Base-by-base conservation (phyloP, 2,329 filamentous ascomycete species). In the Cordyceps farinosa region DNA sequence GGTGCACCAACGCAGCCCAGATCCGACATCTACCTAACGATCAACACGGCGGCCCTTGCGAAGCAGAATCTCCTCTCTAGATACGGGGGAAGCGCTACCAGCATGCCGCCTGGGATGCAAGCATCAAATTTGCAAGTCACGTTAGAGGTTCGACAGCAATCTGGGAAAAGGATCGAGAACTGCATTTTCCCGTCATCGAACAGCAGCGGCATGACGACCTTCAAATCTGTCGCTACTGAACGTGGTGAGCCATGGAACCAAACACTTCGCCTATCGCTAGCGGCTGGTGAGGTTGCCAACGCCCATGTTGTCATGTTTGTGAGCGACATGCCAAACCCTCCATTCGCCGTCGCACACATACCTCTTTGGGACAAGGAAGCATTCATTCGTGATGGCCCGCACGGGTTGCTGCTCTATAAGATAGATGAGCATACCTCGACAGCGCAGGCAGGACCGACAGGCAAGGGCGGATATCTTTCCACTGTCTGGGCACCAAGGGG, bases 1-100 rank as follows among this genome's bases (percentile, higher is more conserved):
- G 93, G 93, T 13, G 93, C 93, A 1, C 94, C 95, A 0, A 92
- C 90, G 0, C 93, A 92, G 72, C 83, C 90, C 17, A 84, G 96
- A 69, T 97, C 92, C 11, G 96, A 99, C 74, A 98, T 99, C 57
- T 99, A 99, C 73, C 76, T 99, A 51, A 97, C 92, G 0, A 76
- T 99, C 54, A 87, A 87, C 64, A 88, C 92, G 66, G 90, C 92
- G 0, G 82, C 88, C n/a, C 80, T 99, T 30, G 88, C 89, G 22
- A 87, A 87, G 63, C 91, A 96, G 70, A 88, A 90, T 40, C 74
- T 88, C 0, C 73, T 89, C n/a, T 88, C 86, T 8, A 79, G 86
- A n/a, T 85, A 79, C 48, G 82, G 80, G 29, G 92, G 91, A n/a
- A 90, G 90, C 66, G 88, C 94, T 11, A 87, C 89, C 2, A 79